Conservation (phyloP, 352 stramenopile species). For the Phytophthora meadii region DNA sequence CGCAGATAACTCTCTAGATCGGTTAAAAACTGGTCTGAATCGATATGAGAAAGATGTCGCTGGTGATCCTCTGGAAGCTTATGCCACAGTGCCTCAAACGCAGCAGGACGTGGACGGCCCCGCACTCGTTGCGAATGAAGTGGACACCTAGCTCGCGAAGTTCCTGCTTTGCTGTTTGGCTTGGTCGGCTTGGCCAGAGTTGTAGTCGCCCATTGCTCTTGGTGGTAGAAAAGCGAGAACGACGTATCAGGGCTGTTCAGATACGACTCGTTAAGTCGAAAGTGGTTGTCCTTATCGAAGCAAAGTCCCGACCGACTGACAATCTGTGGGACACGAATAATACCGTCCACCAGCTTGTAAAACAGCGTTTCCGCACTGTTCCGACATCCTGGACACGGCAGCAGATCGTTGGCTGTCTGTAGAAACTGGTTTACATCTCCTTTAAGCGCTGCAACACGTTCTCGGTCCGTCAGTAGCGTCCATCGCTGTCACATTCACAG, state of each 20-base stretch:
- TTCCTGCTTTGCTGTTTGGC: constrained; percentile 37
- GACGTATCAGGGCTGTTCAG: constrained; percentile 67
- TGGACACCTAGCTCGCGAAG: constrained; percentile 64
- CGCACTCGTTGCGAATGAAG: constrained; percentile 82
- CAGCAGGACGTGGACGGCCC: constrained; percentile 69
- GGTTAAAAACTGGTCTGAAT: constrained; percentile 88
- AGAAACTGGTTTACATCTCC: constrained; percentile 76
- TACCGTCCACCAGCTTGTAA: constrained; percentile 66
- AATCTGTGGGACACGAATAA: constrained; percentile 46
- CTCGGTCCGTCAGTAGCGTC: constrained; percentile 78
- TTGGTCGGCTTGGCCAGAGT: constrained; percentile 62
- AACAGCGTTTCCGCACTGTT: constrained; percentile 81
- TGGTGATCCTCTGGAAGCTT: constrained; percentile 83
- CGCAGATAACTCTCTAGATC: constrained; percentile 87
- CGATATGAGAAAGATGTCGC: constrained; percentile 83
- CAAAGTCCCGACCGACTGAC: constrained; percentile 60
- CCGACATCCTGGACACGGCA: constrained; percentile 83
- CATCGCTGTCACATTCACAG: constrained; percentile 60
- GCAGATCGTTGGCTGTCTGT: constrained; percentile 70
- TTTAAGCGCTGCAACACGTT: constrained; percentile 71
- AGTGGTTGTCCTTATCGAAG: constrained; percentile 66
- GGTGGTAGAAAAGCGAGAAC: constrained; percentile 81
- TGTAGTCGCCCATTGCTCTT: constrained; percentile 70
- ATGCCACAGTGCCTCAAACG: constrained; percentile 82
- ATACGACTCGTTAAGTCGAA: constrained; percentile 76